These are phyloP conservation scores for Moricandia arvensis DNA, from an alignment of 345 rosid species.

Conservation along the genomic window DNA sequence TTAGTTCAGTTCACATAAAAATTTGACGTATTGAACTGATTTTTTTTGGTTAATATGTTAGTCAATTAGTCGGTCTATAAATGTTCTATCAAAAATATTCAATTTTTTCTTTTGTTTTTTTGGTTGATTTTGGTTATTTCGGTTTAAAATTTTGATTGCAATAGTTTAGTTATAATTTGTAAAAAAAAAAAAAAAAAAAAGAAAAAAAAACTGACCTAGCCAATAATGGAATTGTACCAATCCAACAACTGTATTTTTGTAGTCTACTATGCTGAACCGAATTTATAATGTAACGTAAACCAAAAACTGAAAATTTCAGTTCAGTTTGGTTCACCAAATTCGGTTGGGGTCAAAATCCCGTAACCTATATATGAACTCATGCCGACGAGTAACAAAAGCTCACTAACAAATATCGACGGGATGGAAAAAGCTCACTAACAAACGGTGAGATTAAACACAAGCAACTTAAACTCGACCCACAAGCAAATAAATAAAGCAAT, in stretches of 20 bases:
- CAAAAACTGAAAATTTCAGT: not conserved
- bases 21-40: no score
- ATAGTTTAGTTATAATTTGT: not conserved
- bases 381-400: slow-evolving; percentile 12
- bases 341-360: not conserved
- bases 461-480: slow-evolving; percentile 3
- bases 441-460: slow-evolving; percentile 14
- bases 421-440: slow-evolving; percentile 6
- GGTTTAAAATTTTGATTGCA: not conserved
- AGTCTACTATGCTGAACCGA: not conserved
- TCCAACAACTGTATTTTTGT: not conserved
- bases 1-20: no score
- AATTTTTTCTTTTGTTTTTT: not conserved
- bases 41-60: no score
- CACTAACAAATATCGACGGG: slow-evolving; percentile 12
- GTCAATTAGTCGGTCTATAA: no score
- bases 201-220: not conserved
- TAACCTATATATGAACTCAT: not conserved
- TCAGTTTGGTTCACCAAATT: not conserved
- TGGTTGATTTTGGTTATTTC: not conserved
- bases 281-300: not conserved
- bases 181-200: not conserved
- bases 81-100: no score
- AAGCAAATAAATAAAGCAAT: slow-evolving; percentile 1
- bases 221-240: not conserved